Evolutionary conservation across 768 basidiomycete genomes (phyloP).

Genomic region (Termitomyces sp.): DNA sequence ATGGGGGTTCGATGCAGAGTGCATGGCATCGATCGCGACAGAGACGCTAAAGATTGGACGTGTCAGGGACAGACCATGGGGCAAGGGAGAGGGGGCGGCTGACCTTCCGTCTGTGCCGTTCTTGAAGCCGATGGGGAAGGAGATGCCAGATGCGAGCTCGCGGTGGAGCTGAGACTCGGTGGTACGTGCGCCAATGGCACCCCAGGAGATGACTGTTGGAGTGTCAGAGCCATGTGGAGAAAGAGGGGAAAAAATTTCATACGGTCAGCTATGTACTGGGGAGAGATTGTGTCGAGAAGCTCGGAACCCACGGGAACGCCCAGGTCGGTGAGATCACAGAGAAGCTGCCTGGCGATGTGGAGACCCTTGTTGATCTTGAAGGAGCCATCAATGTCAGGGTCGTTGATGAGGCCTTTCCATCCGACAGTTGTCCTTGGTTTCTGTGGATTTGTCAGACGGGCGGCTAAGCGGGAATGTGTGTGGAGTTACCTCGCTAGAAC

Average conservation of each 20-base stretch:
- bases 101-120: constrained; percentile 95
- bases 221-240: background rate
- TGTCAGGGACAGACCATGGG: background rate
- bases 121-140: constrained; percentile 99
- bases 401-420: constrained; percentile 95
- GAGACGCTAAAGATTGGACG: constrained; percentile 65
- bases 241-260: constrained; percentile 18
- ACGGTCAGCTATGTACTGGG: constrained; percentile 82
- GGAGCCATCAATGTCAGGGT: constrained; percentile 92
- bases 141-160: constrained; percentile 92
- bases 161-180: constrained; percentile 97
- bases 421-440: constrained; percentile 98
- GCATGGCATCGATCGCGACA: constrained; percentile 97
- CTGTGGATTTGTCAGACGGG: constrained; percentile 30
- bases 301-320: constrained; percentile 95
- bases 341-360: constrained; percentile 78
- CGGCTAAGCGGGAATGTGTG: background rate
- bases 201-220: constrained; percentile 73
- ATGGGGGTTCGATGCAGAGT: constrained; percentile 85
- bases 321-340: constrained; percentile 84
- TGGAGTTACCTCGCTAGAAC: constrained; percentile 29
- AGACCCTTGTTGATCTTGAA: constrained; percentile 98
- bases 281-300: constrained; percentile 74
- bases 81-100: background rate
- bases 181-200: constrained; percentile 94